phyloP scores from a whole-genome alignment of 1,139 yeast genomes.

The Ogataea hybrid region DNA sequence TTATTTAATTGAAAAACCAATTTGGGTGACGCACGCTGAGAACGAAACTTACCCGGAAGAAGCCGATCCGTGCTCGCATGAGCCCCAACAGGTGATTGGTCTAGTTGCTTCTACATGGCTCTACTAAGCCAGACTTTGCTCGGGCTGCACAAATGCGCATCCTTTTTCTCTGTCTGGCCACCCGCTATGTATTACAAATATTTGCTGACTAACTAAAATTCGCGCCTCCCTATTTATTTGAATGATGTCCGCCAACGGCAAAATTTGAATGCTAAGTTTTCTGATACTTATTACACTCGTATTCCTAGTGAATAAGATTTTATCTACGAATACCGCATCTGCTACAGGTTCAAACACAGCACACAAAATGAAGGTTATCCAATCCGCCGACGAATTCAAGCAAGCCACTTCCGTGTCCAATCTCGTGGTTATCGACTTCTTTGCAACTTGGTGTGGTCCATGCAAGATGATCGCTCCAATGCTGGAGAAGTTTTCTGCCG shows the following conservation, averaged over 20 bases:
- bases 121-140: not conserved
- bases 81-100: too few relatives aligned
- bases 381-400: conserved; percentile 58
- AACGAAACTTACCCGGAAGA: conserved; percentile 1
- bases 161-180: conserved; percentile 1
- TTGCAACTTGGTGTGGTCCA: conserved; percentile 97
- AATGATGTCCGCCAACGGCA: conserved; percentile 1
- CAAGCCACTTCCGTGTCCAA: conserved; percentile 53
- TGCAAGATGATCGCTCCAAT: conserved; percentile 95
- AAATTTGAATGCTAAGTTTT: conserved; percentile 25
- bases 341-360: conserved; percentile 5
- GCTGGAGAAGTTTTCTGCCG: conserved; percentile 68
- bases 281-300: conserved; percentile 27
- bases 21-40: conserved; percentile 7
- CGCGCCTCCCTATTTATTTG: conserved; percentile 7
- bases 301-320: conserved; percentile 24
- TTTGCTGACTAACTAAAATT: conserved; percentile 6
- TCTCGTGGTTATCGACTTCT: conserved; percentile 86
- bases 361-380: conserved; percentile 40
- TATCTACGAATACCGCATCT: conserved; percentile 15
- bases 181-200: conserved; percentile 4
- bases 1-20: not conserved
- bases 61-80: not conserved
- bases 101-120: not conserved
- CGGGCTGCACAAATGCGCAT: not conserved